Percentiles rank a stretch among this genome's conserved stretches.
These are phyloP conservation scores for Pichia nakasei DNA, from an alignment of 805 yeast species.

Conservation along the genomic window DNA sequence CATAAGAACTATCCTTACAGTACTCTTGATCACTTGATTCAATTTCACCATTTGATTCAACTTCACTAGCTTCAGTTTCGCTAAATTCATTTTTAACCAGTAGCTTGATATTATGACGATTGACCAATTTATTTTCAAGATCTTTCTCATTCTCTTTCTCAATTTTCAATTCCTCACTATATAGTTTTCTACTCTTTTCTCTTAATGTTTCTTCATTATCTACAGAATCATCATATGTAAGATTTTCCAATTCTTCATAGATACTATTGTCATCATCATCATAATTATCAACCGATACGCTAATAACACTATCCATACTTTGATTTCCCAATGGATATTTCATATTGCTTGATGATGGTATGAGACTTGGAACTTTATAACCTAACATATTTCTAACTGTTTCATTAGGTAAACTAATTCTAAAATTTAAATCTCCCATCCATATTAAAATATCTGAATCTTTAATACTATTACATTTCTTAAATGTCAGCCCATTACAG, in stretches of 20 bases:
- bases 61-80: background rate
- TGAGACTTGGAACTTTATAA: background rate
- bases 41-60: background rate
- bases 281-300: background rate
- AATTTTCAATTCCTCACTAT: background rate
- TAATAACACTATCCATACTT: slow-evolving; percentile 3
- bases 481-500: slow-evolving; percentile 56
- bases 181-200: background rate
- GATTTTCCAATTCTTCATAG: slow-evolving; percentile 2
- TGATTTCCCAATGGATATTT: background rate
- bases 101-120: background rate
- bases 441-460: slow-evolving; percentile 83
- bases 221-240: background rate
- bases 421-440: slow-evolving; percentile 90
- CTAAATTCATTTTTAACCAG: background rate
- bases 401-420: slow-evolving; percentile 66
- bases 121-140: background rate
- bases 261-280: slow-evolving; percentile 2
- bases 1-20: background rate
- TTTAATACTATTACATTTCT: slow-evolving; percentile 46
- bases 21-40: background rate
- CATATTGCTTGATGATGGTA: background rate
- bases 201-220: background rate
- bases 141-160: slow-evolving; percentile 3
- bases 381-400: slow-evolving; percentile 41